A percentile compares a stretch with the other conserved stretches of the same genome.
Evolutionary conservation across 139 green algal species (phyloP).

Genomic region (Dunaliella primolecta): DNA sequence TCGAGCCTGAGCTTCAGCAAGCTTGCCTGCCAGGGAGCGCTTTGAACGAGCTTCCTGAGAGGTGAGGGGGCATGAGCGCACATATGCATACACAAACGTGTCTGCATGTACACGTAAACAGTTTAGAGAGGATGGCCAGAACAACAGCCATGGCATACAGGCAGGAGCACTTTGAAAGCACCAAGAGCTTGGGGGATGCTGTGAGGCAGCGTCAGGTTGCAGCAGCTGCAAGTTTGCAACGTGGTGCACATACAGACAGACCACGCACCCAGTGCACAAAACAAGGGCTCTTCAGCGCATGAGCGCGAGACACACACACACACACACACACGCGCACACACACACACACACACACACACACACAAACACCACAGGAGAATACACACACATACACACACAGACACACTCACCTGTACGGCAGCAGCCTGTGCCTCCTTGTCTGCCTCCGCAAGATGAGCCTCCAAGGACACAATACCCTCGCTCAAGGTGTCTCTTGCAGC

Average conservation of each 20-base stretch:
- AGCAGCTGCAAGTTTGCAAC: too few relatives aligned
- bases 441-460: background rate
- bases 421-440: background rate
- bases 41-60: background rate
- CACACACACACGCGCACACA: background rate
- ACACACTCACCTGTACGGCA: background rate
- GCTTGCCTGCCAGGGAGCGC: constrained; percentile 14
- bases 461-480: background rate
- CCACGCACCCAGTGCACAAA: too few relatives aligned
- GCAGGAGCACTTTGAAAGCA: too few relatives aligned
- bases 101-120: too few relatives aligned
- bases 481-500: constrained; percentile 4
- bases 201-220: too few relatives aligned
- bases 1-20: constrained; percentile 8
- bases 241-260: too few relatives aligned
- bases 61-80: background rate
- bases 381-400: background rate
- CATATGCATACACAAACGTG: background rate
- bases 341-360: background rate
- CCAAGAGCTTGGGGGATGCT: too few relatives aligned
- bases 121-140: too few relatives aligned
- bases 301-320: background rate
- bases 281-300: too few relatives aligned
- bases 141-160: too few relatives aligned
- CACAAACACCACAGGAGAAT: background rate